These are phyloP conservation scores for Stagonosporopsis vannaccii DNA, from an alignment of 2,329 filamentous ascomycete species.

Conservation along the genomic window DNA sequence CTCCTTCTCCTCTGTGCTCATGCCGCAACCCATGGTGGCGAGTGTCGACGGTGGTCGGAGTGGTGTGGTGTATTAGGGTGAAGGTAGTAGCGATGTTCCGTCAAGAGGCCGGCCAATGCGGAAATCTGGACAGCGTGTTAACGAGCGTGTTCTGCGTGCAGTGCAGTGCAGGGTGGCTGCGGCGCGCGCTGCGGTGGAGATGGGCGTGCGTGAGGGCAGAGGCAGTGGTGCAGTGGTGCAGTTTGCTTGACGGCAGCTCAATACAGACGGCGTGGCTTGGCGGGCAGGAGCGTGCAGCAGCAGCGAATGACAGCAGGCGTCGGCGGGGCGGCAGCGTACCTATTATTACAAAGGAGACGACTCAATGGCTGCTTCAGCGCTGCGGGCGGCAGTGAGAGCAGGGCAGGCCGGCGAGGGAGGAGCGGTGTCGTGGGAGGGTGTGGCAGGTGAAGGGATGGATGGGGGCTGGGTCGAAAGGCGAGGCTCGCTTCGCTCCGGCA, in stretches of 20 bases:
- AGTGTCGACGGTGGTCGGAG: slow-evolving; percentile 19
- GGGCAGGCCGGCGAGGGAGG: slow-evolving; percentile 4
- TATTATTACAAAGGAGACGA: slow-evolving; percentile 32
- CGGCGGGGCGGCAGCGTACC: slow-evolving; percentile 32
- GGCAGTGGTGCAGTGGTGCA: not conserved
- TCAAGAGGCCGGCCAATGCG: slow-evolving; percentile 46
- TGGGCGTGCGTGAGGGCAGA: not conserved
- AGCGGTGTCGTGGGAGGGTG: slow-evolving; percentile 14
- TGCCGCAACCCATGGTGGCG: slow-evolving; percentile 95
- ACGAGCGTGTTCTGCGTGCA: slow-evolving; percentile 3
- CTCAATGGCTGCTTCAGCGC: slow-evolving; percentile 11
- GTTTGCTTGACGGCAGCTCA: slow-evolving; percentile 1
- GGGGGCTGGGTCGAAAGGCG: slow-evolving; percentile 36
- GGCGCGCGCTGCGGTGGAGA: slow-evolving; percentile 1
- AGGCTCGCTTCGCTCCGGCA: slow-evolving; percentile 39
- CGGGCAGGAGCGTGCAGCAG: slow-evolving; percentile 14
- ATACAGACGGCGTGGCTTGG: slow-evolving; percentile 18
- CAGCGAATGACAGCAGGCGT: not conserved
- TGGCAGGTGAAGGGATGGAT: slow-evolving; percentile 40
- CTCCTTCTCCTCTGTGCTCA: slow-evolving; percentile 99
- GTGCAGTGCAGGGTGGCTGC: not conserved
- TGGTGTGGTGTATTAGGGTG: slow-evolving; percentile 38
- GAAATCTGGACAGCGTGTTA: slow-evolving; percentile 31
- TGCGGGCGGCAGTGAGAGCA: slow-evolving; percentile 1
- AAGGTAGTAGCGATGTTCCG: slow-evolving; percentile 37